These are phyloP conservation scores for Heterobasidion irregulare DNA, from an alignment of 1,284 basidiomycete species.

Conservation along the genomic window DNA sequence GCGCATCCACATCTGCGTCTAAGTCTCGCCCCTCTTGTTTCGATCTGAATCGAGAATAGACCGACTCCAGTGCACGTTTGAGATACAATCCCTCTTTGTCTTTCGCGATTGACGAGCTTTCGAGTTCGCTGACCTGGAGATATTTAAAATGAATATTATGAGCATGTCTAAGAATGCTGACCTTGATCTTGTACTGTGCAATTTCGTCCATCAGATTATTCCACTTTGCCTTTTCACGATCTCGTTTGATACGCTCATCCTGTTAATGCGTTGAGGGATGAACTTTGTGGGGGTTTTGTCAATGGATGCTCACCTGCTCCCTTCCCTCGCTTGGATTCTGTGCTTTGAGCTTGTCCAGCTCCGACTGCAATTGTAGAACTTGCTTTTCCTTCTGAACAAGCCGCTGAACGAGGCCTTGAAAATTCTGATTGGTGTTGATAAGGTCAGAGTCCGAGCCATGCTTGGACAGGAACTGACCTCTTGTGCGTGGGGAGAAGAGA, in stretches of 20 bases:
- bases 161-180: slow-evolving; percentile 17
- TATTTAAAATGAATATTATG: not conserved
- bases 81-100: slow-evolving; percentile 72
- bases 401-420: slow-evolving; percentile 76
- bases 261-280: slow-evolving; percentile 18
- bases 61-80: slow-evolving; percentile 78
- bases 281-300: not conserved
- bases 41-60: slow-evolving; percentile 68
- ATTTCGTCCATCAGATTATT: slow-evolving; percentile 74
- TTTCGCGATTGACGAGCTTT: slow-evolving; percentile 39
- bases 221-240: slow-evolving; percentile 70
- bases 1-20: slow-evolving; percentile 51
- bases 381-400: slow-evolving; percentile 82
- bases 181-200: slow-evolving; percentile 61
- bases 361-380: slow-evolving; percentile 64
- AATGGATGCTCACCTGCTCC: slow-evolving; percentile 41
- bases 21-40: slow-evolving; percentile 33
- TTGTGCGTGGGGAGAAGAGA: too few relatives aligned
- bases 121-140: slow-evolving; percentile 29
- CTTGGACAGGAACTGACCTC: too few relatives aligned
- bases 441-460: not conserved
- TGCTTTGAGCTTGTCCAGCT: slow-evolving; percentile 56
- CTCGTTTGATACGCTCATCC: slow-evolving; percentile 75
- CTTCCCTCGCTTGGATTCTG: slow-evolving; percentile 47
- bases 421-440: slow-evolving; percentile 32